Evolutionary conservation across 148 eudicot genomes (phyloP), one percentile per base, ranked within the genome.

Genomic region (Rhododendron williamsianum): DNA sequence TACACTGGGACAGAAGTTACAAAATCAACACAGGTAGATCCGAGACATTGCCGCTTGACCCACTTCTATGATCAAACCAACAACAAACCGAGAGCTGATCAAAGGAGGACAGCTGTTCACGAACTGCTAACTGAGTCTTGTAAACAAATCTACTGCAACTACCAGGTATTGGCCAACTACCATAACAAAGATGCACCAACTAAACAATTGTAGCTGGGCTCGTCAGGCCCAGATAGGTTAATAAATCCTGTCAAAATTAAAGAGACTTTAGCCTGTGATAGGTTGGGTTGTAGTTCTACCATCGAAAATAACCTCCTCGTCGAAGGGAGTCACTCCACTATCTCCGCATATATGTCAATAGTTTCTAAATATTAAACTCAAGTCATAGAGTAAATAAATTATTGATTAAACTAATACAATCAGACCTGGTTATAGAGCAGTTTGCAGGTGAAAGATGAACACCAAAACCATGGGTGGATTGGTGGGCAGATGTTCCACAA

Each of bases 371-470:
- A 69, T 13, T 60, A 30, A 46, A 79, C 67, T 25, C 54, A 85
- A 46, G 25, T 63, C 67, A 48, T 73, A 46, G 9, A 18, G 49
- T 78, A 19, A 30, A 9, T 9, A 78, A 84, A 33, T 33, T n/a
- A 52, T 71, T 21, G 18, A 51, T 41, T 18, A 4, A 58, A 77
- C 23, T 72, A 13, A 11, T 4, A 78, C 76, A 78, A 79, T 80
- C 79, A 67, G 77, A 97, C 98, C 98, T 94, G 89, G 84, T 89
- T 51, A 90, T 86, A 84, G 93, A 86, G 87, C 93, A 91, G 76
- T 88, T 88, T 58, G 90, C 98, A 91, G 98, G 96, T 56, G 91
- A 78, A 69, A 97, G 98, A 88, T 94, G 94, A 85, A 94, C 90
- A 85, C 99, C 98, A 86, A 82, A n/a, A 76, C 98, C 96, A 87